These are phyloP conservation scores for Trichoderma hamatum DNA, from an alignment of 2,329 filamentous ascomycete species.

Conservation along the genomic window DNA sequence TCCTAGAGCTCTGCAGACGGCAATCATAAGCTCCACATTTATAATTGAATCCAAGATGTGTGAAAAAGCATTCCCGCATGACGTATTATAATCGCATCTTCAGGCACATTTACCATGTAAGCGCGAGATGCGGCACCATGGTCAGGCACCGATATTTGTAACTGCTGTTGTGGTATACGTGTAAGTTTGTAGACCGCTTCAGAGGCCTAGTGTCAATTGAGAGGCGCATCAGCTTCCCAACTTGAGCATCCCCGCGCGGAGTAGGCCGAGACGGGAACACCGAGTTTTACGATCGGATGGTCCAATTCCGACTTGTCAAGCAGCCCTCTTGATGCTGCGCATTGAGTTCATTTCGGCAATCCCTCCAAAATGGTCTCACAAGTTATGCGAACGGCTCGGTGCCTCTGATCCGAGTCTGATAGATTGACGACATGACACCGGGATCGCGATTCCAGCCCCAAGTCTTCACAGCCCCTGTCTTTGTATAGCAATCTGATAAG, in stretches of 20 bases:
- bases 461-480: neutral
- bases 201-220: neutral
- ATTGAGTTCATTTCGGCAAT: constrained; percentile 11
- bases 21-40: too few species aligned
- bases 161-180: neutral
- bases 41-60: neutral
- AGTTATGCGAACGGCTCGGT: neutral
- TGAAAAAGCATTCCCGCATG: neutral
- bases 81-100: neutral
- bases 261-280: constrained; percentile 5
- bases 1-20: neutral
- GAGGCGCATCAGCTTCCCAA: neutral
- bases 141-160: neutral
- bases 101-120: neutral
- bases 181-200: neutral
- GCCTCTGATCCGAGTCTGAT: neutral
- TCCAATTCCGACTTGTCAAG: neutral
- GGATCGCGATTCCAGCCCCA: neutral
- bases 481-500: neutral
- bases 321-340: neutral
- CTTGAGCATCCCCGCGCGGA: neutral
- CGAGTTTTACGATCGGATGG: neutral
- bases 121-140: neutral
- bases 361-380: neutral
- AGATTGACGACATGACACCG: neutral